Evolutionary conservation across 768 basidiomycete genomes (phyloP).

Genomic region (Coprinopsis cinerea): DNA sequence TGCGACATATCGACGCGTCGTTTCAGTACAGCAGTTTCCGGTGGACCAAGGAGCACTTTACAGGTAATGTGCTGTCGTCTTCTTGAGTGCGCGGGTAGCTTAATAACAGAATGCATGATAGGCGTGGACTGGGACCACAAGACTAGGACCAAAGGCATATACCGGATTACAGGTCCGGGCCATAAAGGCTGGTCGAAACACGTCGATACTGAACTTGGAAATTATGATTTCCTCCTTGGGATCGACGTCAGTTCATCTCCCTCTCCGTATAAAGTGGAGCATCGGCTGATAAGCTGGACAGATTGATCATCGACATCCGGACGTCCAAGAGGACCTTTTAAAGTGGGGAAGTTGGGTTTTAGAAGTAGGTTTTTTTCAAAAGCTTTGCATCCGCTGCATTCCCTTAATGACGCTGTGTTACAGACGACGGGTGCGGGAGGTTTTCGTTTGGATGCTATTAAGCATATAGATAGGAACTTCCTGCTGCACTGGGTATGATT

Average conservation of each 20-base stretch:
- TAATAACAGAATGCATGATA: conserved; percentile 16
- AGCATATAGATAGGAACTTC: conserved; percentile 76
- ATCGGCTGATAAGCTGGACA: conserved; percentile 22
- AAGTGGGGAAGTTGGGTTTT: conserved; percentile 80
- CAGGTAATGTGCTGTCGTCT: conserved; percentile 37
- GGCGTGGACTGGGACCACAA: conserved; percentile 84
- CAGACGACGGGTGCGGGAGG: conserved; percentile 68
- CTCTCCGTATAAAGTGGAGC: not conserved
- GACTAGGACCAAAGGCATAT: conserved; percentile 58
- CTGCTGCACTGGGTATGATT: conserved; percentile 58
- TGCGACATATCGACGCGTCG: not conserved
- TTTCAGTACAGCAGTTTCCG: conserved; percentile 55
- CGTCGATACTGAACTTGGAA: conserved; percentile 82
- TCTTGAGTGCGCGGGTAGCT: not conserved
- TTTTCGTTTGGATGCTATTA: conserved; percentile 87
- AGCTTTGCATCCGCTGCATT: not conserved
- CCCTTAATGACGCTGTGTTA: not conserved
- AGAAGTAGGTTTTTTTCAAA: conserved; percentile 21
- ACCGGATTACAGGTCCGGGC: conserved; percentile 58
- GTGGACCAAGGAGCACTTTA: conserved; percentile 79
- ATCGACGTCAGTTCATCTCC: conserved; percentile 44
- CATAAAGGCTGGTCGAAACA: conserved; percentile 77
- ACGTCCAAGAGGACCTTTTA: conserved; percentile 66
- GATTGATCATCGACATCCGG: conserved; percentile 84
- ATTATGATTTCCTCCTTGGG: conserved; percentile 82